phyloP scores from a whole-genome alignment of 164 flowering plant genomes.

The Vitis amurensis region DNA sequence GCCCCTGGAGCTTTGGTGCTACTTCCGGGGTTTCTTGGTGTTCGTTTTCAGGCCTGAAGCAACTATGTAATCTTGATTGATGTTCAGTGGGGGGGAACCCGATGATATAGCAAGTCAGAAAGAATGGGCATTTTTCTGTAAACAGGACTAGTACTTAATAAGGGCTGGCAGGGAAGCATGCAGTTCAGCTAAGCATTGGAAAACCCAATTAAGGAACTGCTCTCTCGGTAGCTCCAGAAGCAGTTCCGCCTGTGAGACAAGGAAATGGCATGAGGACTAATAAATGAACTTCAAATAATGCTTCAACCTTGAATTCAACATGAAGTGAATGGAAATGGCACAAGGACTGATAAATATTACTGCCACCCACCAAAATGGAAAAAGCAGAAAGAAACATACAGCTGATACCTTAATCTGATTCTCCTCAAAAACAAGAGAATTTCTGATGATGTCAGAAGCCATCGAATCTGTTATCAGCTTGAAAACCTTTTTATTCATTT shows the following conservation, averaged over 20 bases:
- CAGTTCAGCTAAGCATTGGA: slow-evolving; percentile 83
- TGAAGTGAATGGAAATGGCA: slow-evolving; percentile 4
- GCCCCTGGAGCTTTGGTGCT: neutral
- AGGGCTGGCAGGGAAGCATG: slow-evolving; percentile 82
- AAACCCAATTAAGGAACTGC: slow-evolving; percentile 88
- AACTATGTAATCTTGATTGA: too few species aligned
- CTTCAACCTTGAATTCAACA: neutral
- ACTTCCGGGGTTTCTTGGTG: too few species aligned
- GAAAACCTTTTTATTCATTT: slow-evolving; percentile 78
- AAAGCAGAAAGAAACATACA: neutral
- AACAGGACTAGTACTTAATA: slow-evolving; percentile 60
- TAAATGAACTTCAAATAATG: neutral
- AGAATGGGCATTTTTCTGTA: neutral
- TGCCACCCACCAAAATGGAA: too few species aligned
- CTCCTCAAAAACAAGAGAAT: slow-evolving; percentile 57
- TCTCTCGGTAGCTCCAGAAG: slow-evolving; percentile 92
- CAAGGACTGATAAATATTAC: neutral
- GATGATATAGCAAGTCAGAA: neutral
- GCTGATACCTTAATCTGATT: slow-evolving; percentile 70
- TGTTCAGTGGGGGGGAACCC: too few species aligned
- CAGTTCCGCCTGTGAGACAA: slow-evolving; percentile 70
- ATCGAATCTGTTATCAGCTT: slow-evolving; percentile 76
- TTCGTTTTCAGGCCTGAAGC: too few species aligned
- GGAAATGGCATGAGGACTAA: neutral
- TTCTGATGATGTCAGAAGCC: slow-evolving; percentile 59